Conservation (phyloP, 345 rosid species). For the Orychophragmus violaceus region DNA sequence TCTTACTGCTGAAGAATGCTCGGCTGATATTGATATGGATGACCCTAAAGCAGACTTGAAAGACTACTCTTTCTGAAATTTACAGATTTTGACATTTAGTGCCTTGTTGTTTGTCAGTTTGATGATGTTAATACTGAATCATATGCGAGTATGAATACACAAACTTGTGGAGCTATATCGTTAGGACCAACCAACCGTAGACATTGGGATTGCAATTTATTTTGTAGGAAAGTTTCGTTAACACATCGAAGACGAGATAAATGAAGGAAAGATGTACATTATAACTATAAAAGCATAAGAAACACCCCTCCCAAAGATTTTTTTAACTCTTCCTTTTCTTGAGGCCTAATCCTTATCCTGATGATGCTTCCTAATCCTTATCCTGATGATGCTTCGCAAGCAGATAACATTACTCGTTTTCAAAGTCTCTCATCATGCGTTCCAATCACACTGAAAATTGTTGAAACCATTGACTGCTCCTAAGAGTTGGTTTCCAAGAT, state of each 20-base stretch:
- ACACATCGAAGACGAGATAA: conserved; percentile 11
- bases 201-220: no score
- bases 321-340: conserved; percentile 3
- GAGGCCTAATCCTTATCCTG: neutral
- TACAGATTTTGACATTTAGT: neutral
- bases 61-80: conserved; percentile 80
- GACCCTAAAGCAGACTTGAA: conserved; percentile 70
- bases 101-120: neutral
- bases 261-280: conserved; percentile 29
- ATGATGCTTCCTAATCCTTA: conserved; percentile 15
- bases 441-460: conserved; percentile 87
- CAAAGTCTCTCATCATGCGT: conserved; percentile 9
- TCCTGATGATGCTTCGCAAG: conserved; percentile 14
- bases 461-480: conserved; percentile 71
- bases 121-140: neutral
- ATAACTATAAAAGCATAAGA: conserved; percentile 20
- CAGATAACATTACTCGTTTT: neutral
- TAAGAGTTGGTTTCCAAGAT: conserved; percentile 70
- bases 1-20: conserved; percentile 70
- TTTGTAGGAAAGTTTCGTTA: neutral
- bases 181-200: no score
- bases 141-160: neutral
- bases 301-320: conserved; percentile 18
- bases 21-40: conserved; percentile 57
- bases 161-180: neutral